Conservation (phyloP, 2,329 filamentous ascomycete species). For the Venturia aucupariae region DNA sequence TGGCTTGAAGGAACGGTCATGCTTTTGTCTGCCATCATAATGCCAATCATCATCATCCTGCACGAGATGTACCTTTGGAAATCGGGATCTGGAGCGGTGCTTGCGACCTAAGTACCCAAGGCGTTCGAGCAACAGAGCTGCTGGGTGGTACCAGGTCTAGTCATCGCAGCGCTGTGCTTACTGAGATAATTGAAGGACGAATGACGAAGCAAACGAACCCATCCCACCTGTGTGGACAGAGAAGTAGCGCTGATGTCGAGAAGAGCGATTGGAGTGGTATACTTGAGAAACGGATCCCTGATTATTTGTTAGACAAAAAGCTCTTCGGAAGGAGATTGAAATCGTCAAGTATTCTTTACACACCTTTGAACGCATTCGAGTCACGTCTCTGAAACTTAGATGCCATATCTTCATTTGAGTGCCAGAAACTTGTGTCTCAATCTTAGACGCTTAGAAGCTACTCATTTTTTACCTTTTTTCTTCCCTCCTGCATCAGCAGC, state of each 20-base stretch:
- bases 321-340: background rate
- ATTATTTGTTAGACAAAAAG: background rate
- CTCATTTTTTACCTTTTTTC: conserved; percentile 13
- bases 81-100: background rate
- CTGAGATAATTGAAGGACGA: background rate
- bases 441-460: background rate
- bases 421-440: background rate
- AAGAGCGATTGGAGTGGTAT: background rate
- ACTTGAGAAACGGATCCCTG: background rate
- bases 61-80: background rate
- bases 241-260: background rate
- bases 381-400: background rate
- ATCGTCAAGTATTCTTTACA: background rate
- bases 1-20: background rate
- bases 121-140: conserved; percentile 2
- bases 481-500: conserved; percentile 26
- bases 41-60: background rate
- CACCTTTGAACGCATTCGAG: background rate
- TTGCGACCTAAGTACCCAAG: background rate
- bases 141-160: background rate
- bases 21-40: background rate
- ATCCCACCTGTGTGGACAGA: background rate
- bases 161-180: background rate
- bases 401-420: background rate
- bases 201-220: background rate